A percentile compares a stretch with the other conserved stretches of the same genome.
phyloP scores from a whole-genome alignment of 2,329 filamentous ascomycete species.

The Aschersonia sp. region DNA sequence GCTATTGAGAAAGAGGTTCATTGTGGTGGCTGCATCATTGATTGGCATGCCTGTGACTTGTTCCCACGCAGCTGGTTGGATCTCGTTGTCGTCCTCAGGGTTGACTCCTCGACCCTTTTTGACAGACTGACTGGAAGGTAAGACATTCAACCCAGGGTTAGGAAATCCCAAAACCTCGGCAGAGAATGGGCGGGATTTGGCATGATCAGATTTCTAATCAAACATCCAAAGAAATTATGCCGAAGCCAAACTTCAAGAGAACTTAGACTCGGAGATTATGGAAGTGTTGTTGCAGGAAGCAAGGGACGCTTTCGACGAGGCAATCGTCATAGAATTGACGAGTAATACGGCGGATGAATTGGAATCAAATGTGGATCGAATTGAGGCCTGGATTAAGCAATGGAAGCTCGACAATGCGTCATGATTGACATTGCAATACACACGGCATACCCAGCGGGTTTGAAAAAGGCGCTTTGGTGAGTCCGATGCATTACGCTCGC shows the following conservation, averaged over 20 bases:
- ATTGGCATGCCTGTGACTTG: slow-evolving; percentile 96
- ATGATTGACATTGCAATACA: not conserved
- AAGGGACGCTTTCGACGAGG: slow-evolving; percentile 67
- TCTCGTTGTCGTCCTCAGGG: slow-evolving; percentile 79
- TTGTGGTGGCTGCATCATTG: slow-evolving; percentile 73
- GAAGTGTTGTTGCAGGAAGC: slow-evolving; percentile 87
- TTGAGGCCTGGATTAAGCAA: slow-evolving; percentile 65
- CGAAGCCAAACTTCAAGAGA: slow-evolving; percentile 84
- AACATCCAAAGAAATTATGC: slow-evolving; percentile 51
- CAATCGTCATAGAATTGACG: slow-evolving; percentile 76
- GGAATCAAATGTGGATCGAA: slow-evolving; percentile 73
- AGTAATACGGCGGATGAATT: slow-evolving; percentile 77
- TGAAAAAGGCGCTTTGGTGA: not conserved
- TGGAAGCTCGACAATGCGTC: slow-evolving; percentile 43
- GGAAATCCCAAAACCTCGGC: too few relatives aligned
- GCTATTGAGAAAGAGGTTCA: slow-evolving; percentile 71
- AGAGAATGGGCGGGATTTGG: too few relatives aligned
- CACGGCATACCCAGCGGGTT: not conserved
- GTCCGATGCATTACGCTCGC: not conserved
- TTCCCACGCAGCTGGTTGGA: slow-evolving; percentile 93
- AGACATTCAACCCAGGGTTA: slow-evolving; percentile 1
- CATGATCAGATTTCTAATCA: too few relatives aligned
- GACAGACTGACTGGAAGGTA: slow-evolving; percentile 67
- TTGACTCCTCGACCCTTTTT: slow-evolving; percentile 66
- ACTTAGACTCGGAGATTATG: slow-evolving; percentile 96